Evolutionary conservation across 2,329 filamentous ascomycete species (phyloP).

Genomic region (Byssothecium circinans): DNA sequence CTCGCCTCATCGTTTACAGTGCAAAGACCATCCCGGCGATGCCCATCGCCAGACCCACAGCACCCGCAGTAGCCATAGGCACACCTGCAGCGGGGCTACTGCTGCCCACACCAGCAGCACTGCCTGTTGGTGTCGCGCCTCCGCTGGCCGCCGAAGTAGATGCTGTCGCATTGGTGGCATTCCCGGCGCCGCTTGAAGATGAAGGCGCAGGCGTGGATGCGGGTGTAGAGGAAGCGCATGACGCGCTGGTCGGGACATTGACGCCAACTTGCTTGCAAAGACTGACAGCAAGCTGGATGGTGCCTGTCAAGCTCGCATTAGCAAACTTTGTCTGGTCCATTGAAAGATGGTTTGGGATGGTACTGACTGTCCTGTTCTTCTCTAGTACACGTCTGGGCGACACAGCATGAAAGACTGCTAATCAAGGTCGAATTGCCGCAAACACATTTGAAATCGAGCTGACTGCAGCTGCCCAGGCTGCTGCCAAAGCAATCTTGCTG

Average conservation of each 20-base stretch:
- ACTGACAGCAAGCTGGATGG: conserved; percentile 45
- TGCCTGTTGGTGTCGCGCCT: not conserved
- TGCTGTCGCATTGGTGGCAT: conserved; percentile 4
- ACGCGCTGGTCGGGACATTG: conserved; percentile 42
- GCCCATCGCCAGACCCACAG: conserved; percentile 29
- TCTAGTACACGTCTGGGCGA: conserved; percentile 37
- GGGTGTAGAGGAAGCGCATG: conserved; percentile 35
- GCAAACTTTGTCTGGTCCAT: not conserved
- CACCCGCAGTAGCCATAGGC: conserved; percentile 24
- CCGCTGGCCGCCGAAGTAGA: conserved; percentile 3
- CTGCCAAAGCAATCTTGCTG: conserved; percentile 42
- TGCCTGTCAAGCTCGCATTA: conserved; percentile 32
- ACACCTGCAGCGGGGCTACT: conserved; percentile 22
- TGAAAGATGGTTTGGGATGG: not conserved
- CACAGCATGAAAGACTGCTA: conserved; percentile 46
- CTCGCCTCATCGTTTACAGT: conserved; percentile 18
- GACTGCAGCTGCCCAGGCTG: conserved; percentile 42
- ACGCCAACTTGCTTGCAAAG: conserved; percentile 46
- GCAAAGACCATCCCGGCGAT: conserved; percentile 31
- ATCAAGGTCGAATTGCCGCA: conserved; percentile 44
- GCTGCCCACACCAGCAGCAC: not conserved
- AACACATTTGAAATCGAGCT: conserved; percentile 47
- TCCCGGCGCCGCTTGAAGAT: conserved; percentile 4
- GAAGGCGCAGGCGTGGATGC: conserved; percentile 25
- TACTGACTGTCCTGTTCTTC: conserved; percentile 39